Conservation (phyloP, 2,329 filamentous ascomycete species). For the Venturiaceae sp. region DNA sequence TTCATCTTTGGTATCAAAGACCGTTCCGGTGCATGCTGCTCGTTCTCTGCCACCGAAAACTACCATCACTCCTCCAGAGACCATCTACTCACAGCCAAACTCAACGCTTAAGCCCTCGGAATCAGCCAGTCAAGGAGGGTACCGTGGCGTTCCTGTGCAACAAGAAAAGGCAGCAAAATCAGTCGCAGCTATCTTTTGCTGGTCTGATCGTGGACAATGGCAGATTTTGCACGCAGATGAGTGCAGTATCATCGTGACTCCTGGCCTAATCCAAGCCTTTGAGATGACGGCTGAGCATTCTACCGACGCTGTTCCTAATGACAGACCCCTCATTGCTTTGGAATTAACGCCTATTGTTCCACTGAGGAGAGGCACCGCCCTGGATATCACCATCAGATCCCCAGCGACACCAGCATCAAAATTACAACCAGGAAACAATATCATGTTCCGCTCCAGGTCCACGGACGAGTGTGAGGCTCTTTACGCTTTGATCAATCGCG, state of each 20-base stretch:
- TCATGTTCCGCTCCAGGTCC: conserved; percentile 79
- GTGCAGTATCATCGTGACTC: conserved; percentile 52
- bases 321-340: conserved; percentile 54
- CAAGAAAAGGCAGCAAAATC: conserved; percentile 41
- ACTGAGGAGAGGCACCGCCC: conserved; percentile 78
- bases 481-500: conserved; percentile 78
- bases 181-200: conserved; percentile 52
- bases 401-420: conserved; percentile 65
- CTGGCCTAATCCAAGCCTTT: conserved; percentile 56
- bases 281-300: conserved; percentile 41
- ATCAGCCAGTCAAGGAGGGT: conserved; percentile 69
- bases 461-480: conserved; percentile 70
- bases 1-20: neutral
- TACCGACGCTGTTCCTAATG: conserved; percentile 14
- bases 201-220: conserved; percentile 54
- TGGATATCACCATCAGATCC: conserved; percentile 91
- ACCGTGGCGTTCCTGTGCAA: conserved; percentile 39
- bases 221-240: conserved; percentile 51
- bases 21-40: neutral
- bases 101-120: conserved; percentile 59
- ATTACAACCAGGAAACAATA: conserved; percentile 59
- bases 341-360: conserved; percentile 88
- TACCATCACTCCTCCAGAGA: neutral
- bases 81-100: conserved; percentile 33
- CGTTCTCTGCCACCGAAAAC: neutral